Conservation (phyloP, 805 yeast genomes). For the Yamadazyma scolyti region DNA sequence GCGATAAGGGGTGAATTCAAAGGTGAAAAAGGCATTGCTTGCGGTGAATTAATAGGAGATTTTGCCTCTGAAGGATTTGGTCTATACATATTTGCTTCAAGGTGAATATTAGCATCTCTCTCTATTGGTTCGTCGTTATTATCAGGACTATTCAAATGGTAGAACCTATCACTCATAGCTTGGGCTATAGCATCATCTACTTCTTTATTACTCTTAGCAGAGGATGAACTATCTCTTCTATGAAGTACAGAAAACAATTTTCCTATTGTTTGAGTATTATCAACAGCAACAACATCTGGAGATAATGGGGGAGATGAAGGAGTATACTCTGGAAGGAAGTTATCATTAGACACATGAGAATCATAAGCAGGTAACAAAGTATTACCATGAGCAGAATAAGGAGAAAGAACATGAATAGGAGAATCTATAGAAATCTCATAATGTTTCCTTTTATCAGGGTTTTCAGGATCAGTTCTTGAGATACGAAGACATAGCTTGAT, state of each 20-base stretch:
- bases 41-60: constrained; percentile 54
- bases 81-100: constrained; percentile 47
- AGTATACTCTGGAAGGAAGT: constrained; percentile 21
- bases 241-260: constrained; percentile 11
- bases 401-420: constrained; percentile 80
- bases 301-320: constrained; percentile 46
- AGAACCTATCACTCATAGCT: constrained; percentile 16
- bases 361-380: constrained; percentile 74
- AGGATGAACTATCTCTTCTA: constrained; percentile 7
- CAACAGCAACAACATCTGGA: constrained; percentile 51
- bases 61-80: constrained; percentile 43
- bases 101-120: constrained; percentile 36
- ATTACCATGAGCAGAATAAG: constrained; percentile 75
- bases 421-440: constrained; percentile 94
- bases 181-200: constrained; percentile 1
- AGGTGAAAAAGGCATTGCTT: constrained; percentile 57
- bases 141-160: constrained; percentile 20
- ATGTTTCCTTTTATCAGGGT: constrained; percentile 68
- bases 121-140: constrained; percentile 32
- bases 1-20: constrained; percentile 35
- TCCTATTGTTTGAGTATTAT: constrained; percentile 17
- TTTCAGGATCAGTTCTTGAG: constrained; percentile 58
- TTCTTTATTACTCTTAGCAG: constrained; percentile 1
- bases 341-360: constrained; percentile 10
- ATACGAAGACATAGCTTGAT: constrained; percentile 82